Conservation (phyloP, 306 rosid species). For the Dicorynia guianensis region DNA sequence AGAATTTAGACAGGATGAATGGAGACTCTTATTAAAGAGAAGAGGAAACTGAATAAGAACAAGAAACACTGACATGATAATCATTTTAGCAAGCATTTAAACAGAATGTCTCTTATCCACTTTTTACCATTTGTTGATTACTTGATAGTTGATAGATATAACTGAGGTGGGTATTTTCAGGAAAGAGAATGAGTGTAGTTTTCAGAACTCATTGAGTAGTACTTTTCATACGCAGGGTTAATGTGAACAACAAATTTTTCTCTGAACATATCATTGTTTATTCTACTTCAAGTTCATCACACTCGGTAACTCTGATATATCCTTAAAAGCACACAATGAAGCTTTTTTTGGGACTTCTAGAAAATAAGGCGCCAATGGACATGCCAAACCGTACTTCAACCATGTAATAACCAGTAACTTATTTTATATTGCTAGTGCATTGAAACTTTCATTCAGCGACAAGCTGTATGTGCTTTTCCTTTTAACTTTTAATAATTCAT, state of each 20-base stretch:
- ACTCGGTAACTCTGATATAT: background rate
- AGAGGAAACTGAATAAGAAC: background rate
- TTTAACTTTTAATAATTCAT: constrained; percentile 30
- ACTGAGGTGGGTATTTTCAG: background rate
- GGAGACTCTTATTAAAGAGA: background rate
- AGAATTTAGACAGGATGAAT: background rate
- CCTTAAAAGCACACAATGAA: background rate
- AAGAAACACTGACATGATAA: background rate
- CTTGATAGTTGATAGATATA: constrained; percentile 25
- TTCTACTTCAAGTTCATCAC: constrained; percentile 5
- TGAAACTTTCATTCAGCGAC: background rate
- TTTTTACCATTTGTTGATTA: background rate
- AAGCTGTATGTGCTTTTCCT: constrained; percentile 3
- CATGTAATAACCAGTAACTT: background rate
- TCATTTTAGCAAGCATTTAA: background rate
- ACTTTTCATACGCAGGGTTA: background rate
- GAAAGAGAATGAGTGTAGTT: background rate
- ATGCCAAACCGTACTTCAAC: background rate
- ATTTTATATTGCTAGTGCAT: constrained; percentile 9
- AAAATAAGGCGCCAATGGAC: background rate
- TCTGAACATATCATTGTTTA: background rate
- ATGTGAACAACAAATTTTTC: constrained; percentile 1
- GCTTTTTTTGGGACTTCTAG: background rate
- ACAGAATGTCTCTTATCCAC: background rate
- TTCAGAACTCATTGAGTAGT: constrained; percentile 6